phyloP scores from a whole-genome alignment of 768 basidiomycete genomes.

The Tricholoma flavovirens region DNA sequence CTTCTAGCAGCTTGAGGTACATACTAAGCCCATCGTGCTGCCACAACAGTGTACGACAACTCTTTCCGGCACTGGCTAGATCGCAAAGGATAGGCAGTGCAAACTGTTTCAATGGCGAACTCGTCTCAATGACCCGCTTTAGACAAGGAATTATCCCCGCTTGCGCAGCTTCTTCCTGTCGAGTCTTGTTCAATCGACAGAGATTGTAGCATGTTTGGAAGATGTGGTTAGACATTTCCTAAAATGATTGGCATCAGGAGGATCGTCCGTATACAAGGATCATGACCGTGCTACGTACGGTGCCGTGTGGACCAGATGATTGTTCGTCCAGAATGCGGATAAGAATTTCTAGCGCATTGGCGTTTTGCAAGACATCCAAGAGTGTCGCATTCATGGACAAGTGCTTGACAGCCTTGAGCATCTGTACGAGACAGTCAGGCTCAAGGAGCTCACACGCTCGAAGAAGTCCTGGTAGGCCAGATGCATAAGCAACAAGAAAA shows the following conservation, averaged over 20 bases:
- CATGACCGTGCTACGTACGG: conserved; percentile 45
- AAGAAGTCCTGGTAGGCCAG: conserved; percentile 35
- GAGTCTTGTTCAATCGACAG: conserved; percentile 86
- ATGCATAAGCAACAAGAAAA: conserved; percentile 40
- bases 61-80: conserved; percentile 91
- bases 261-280: background rate
- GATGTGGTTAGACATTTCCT: conserved; percentile 97
- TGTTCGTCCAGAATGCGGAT: conserved; percentile 80
- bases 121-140: conserved; percentile 81
- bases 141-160: conserved; percentile 92
- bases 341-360: conserved; percentile 91
- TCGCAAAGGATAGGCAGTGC: conserved; percentile 96
- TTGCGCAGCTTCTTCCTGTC: conserved; percentile 96
- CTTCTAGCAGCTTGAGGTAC: conserved; percentile 73
- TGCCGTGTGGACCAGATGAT: conserved; percentile 69
- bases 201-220: conserved; percentile 98
- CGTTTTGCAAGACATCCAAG: conserved; percentile 92
- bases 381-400: conserved; percentile 89
- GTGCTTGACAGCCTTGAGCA: conserved; percentile 95
- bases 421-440: conserved; percentile 79
- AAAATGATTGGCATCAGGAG: conserved; percentile 4
- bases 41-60: conserved; percentile 85
- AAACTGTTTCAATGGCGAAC: conserved; percentile 93
- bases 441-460: conserved; percentile 84
- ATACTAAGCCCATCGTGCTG: conserved; percentile 84